A percentile compares a stretch with the other conserved stretches of the same genome.
These are phyloP conservation scores for Gaeumannomyces tritici DNA, from an alignment of 2,329 filamentous ascomycete genomes.

Conservation along the genomic window DNA sequence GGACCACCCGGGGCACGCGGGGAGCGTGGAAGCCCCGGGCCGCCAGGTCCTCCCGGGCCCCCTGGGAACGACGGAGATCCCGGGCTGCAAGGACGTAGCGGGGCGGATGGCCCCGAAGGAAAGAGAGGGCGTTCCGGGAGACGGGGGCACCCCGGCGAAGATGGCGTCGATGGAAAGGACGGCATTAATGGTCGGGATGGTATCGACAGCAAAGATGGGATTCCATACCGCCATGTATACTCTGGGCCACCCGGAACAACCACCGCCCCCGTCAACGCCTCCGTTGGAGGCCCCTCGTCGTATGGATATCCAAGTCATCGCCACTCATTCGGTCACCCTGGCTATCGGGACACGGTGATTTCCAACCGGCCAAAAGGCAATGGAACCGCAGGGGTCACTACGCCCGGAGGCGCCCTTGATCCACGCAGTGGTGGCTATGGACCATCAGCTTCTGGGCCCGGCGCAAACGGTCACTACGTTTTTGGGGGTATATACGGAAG, in stretches of 20 bases:
- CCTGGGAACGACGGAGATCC: not conserved
- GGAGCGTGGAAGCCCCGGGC: not conserved
- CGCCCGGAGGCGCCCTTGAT: not conserved
- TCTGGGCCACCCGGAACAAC: not conserved
- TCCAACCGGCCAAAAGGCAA: not conserved
- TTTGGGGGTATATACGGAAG: not conserved
- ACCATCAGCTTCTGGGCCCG: not conserved
- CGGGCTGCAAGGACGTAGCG: not conserved
- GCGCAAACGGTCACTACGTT: not conserved
- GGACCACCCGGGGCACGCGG: not conserved
- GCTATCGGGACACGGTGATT: not conserved
- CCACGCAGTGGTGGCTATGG: too few species aligned
- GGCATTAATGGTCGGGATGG: not conserved
- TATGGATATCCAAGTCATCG: not conserved
- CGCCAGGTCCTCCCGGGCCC: not conserved
- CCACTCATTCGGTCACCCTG: not conserved
- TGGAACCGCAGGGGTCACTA: not conserved
- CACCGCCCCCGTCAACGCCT: not conserved
- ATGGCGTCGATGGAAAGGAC: not conserved
- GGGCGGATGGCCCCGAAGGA: not conserved
- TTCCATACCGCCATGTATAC: too few species aligned
- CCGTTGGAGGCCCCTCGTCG: too few species aligned
- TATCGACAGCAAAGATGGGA: not conserved
- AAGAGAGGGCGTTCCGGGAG: not conserved
- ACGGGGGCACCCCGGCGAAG: too few species aligned